These are phyloP conservation scores for Globisporangium rhizosaccharum DNA, from an alignment of 352 stramenopile genomes.

Conservation along the genomic window DNA sequence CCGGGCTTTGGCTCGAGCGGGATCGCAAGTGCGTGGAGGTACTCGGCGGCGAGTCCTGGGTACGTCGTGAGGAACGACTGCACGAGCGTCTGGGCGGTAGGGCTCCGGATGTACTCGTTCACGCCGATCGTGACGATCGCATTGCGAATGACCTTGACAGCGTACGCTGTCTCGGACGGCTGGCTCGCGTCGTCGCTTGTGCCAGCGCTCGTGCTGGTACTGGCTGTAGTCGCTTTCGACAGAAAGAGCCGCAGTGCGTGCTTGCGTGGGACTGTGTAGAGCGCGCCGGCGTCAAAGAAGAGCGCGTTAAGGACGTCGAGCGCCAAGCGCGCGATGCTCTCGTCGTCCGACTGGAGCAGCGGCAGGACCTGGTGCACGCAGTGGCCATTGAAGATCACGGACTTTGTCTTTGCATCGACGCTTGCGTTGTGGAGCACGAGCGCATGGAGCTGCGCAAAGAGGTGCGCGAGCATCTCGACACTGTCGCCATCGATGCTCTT, in stretches of 20 bases:
- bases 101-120: conserved; percentile 52
- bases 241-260: conserved; percentile 44
- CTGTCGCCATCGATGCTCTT: conserved; percentile 77
- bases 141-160: conserved; percentile 60
- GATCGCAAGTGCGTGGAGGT: conserved; percentile 44
- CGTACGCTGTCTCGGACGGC: conserved; percentile 38
- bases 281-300: conserved; percentile 49
- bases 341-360: conserved; percentile 57
- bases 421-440: conserved; percentile 50
- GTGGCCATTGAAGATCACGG: conserved; percentile 50
- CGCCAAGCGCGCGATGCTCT: conserved; percentile 28
- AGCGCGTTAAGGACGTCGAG: conserved; percentile 40
- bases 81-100: conserved; percentile 49
- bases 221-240: conserved; percentile 21
- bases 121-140: conserved; percentile 57
- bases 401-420: conserved; percentile 54
- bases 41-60: conserved; percentile 53
- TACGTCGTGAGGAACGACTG: conserved; percentile 54
- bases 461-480: conserved; percentile 34
- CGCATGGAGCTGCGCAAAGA: conserved; percentile 37
- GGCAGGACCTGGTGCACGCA: conserved; percentile 66
- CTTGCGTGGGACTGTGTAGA: conserved; percentile 44
- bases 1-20: conserved; percentile 69
- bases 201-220: neutral
- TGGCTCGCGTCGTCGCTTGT: conserved; percentile 15